Base-by-base conservation (phyloP, 2,329 filamentous ascomycete species). In the Cladophialophora psammophila region DNA sequence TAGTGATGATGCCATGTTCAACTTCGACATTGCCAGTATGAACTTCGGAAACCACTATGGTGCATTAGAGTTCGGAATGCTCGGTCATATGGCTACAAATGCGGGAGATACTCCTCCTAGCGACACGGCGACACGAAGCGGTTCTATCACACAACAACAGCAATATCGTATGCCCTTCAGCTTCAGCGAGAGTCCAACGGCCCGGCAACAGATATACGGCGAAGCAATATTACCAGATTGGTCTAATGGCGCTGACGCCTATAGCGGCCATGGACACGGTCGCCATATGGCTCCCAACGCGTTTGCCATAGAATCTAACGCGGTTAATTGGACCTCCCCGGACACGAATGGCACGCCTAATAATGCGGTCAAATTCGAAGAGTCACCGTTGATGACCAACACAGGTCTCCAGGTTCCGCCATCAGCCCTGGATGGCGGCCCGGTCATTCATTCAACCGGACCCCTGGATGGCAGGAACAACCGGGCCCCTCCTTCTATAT, bases 21-120 rank as follows among this genome's bases (percentile, higher is more conserved):
- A 97, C 77, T 97, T 98, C 78, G 94, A 98, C 77, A 87, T 97
- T 10, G 93, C 96, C 63, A 93, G 93, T 66, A 86, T 97, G 77
- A 95, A 95, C 77, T 99, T 98, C 78, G 94, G 93, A 64, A 98
- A 95, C 76, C 93, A 96, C 71, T 99, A 98, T 76, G 94, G 94
- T 67, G 94, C 94, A 18, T 85, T 97, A 78, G 95, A 98, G 78
- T 97, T 98, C 77, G 91, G 93, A 62, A 97, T 98, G 87, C 87
- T 99, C 0, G 93, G 93, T 34, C 94, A 98, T 77, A 96, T 99
- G 91, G 93, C 92, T 67, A 93, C 91, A n/a, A 91, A 91, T 13
- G 91, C 92, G 13, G 91, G 89, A n/a, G 92, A 95, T 73, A 91
- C 89, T 15, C 88, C 90, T 6, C 87, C 90, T 5, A 88, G 88